Conservation (phyloP, 2,329 filamentous ascomycete species). For the Cordyceps tenuipes region DNA sequence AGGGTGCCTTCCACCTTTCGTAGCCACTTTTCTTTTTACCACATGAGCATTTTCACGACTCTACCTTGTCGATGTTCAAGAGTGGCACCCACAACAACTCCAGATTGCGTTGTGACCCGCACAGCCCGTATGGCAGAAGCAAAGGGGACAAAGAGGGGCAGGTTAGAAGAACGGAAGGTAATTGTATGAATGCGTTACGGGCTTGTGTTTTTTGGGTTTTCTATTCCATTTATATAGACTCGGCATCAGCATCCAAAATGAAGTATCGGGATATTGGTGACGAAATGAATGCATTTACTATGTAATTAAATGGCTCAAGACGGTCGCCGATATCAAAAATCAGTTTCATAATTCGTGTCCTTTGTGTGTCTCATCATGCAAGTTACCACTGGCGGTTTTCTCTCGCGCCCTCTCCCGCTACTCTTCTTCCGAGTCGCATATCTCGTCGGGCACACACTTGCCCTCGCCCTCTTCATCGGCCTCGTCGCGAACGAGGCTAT, state of each 20-base stretch:
- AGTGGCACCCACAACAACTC: neutral
- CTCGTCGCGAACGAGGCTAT: slow-evolving; percentile 34
- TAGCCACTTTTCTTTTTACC: slow-evolving; percentile 40
- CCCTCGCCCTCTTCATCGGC: slow-evolving; percentile 7
- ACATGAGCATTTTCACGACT: neutral
- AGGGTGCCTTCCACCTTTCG: slow-evolving; percentile 95
- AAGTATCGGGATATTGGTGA: neutral
- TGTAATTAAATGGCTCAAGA: neutral
- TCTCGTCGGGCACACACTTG: slow-evolving; percentile 10
- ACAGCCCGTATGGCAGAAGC: neutral
- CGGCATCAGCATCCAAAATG: slow-evolving; percentile 6
- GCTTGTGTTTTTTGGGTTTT: neutral
- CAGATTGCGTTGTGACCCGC: neutral
- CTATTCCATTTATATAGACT: slow-evolving; percentile 1
- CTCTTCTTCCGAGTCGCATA: slow-evolving; percentile 29
- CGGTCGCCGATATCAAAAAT: neutral
- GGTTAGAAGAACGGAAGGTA: neutral
- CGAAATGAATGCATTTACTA: neutral
- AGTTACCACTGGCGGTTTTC: neutral
- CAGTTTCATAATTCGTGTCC: neutral
- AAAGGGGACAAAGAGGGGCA: neutral
- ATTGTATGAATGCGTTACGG: slow-evolving; percentile 1
- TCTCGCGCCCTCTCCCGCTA: neutral
- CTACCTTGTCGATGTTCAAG: neutral
- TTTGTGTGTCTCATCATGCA: neutral